phyloP scores from a whole-genome alignment of 441 rosid species.

The Syzygium syzygioides region DNA sequence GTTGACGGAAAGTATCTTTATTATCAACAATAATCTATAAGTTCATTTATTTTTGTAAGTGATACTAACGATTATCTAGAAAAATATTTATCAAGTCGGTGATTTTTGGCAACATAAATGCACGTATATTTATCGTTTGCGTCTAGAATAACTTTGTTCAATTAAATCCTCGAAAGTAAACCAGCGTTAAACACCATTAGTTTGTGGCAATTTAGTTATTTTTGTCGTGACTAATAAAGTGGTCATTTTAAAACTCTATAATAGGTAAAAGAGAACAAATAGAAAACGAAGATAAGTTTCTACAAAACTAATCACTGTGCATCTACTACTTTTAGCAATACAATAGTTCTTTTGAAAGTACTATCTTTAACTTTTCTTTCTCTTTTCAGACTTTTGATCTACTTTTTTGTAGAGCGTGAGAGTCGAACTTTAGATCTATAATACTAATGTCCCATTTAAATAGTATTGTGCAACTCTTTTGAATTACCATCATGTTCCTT shows the following conservation, averaged over 20 bases:
- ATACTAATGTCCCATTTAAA: background rate
- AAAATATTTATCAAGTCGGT: fast-evolving
- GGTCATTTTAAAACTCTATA: background rate
- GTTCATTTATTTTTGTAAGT: background rate
- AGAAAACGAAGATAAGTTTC: background rate
- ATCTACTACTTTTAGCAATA: background rate
- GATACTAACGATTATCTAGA: background rate
- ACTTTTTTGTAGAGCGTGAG: fast-evolving
- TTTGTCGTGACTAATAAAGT: background rate
- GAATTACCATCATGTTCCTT: background rate
- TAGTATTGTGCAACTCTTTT: background rate
- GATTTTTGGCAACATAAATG: background rate
- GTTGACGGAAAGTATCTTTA: background rate
- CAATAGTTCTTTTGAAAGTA: background rate
- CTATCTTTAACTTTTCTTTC: background rate
- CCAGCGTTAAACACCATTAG: fast-evolving
- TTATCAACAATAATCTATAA: background rate
- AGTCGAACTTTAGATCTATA: fast-evolving
- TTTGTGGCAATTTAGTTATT: background rate
- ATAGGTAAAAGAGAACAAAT: background rate
- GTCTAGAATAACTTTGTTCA: background rate
- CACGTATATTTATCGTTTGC: background rate
- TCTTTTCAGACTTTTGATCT: fast-evolving
- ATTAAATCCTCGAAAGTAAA: background rate
- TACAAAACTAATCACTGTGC: background rate